phyloP scores from a whole-genome alignment of 2,329 filamentous ascomycete genomes.

The Aspergillus arachidicola region DNA sequence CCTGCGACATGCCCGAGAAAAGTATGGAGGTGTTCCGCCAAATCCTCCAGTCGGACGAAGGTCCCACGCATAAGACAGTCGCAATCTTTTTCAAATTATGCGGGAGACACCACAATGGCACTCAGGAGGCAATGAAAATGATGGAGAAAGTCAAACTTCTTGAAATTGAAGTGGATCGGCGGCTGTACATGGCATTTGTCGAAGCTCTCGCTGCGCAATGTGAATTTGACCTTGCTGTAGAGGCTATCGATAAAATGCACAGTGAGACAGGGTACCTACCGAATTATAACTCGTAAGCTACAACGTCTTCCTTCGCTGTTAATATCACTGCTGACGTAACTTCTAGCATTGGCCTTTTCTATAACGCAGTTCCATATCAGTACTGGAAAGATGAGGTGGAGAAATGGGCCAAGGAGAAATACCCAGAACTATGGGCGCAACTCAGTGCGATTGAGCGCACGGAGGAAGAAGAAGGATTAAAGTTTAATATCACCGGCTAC shows the following conservation, averaged over 20 bases:
- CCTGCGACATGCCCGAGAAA: constrained; percentile 65
- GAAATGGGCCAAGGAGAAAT: constrained; percentile 70
- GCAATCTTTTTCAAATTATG: constrained; percentile 80
- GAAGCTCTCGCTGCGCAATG: constrained; percentile 75
- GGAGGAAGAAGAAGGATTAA: constrained; percentile 37
- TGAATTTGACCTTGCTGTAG: constrained; percentile 67
- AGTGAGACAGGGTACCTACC: constrained; percentile 67
- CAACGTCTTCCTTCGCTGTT: background rate
- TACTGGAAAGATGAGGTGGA: constrained; percentile 71
- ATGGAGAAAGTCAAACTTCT: constrained; percentile 63
- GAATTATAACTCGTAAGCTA: constrained; percentile 70
- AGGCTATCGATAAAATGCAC: constrained; percentile 68
- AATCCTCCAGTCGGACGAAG: constrained; percentile 80
- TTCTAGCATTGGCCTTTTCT: constrained; percentile 70
- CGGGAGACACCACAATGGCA: constrained; percentile 56
- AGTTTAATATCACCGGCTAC: constrained; percentile 29
- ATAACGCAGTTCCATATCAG: constrained; percentile 70
- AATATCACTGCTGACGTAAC: constrained; percentile 13
- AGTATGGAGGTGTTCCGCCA: constrained; percentile 82
- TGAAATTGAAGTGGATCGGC: constrained; percentile 75
- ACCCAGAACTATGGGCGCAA: constrained; percentile 69
- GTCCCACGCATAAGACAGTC: constrained; percentile 79
- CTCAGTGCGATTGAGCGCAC: constrained; percentile 53
- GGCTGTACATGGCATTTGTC: constrained; percentile 75
- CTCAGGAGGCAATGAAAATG: constrained; percentile 55